Base-by-base conservation (phyloP, 176 grass and related monocot species). In the Phragmites australis region DNA sequence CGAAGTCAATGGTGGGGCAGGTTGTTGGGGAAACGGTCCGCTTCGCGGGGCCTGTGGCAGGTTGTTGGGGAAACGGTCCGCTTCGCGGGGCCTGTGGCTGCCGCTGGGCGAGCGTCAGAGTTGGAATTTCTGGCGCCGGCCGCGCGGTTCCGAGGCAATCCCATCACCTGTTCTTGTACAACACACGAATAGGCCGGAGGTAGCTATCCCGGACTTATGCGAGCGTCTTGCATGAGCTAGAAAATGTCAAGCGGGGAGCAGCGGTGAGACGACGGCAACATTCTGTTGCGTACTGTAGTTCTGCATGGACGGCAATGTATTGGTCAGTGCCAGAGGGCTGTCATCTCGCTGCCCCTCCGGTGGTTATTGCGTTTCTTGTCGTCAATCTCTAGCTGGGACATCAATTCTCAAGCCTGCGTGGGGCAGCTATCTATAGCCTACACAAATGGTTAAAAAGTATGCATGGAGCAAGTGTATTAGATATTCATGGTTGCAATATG, bases 301-400 rank as follows among this genome's bases (percentile, higher is more conserved):
- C 67, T 80, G 55, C 64, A 66, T 52, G 47, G 62, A 29, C 29
- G 21, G 3, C 21, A 21, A 48, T 81, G 48, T 39, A 16, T 68
- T 50, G 18, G 60, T 75, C 50, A n/a, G n/a, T n/a, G n/a, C n/a
- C n/a, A 81, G 77, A 81, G 60, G 70, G 39, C 40, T 67, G 84
- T 81, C 77, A 81, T 66, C 76, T 80, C 76, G 58, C 39, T 48
- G 72, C 40, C 72, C 5, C 72, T n/a, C 23, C 17, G 7, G 55
- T 77, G 30, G 55, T 82, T 82, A 82, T 49, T 72, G 55, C 29
- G 19, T 48, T 13, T 31, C 49, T 86, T 86, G 84, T 67, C 77
- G 50, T 51, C 7, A 27, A 11, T 37, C 26, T 6, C 29, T 40
- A 32, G 39, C 16, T 44, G 16, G 54, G 34, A 10, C 22, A 17